Evolutionary conservation across 192 early-diverging fungal genomes (phyloP), one percentile per base, ranked within the genome.

Genomic region (Entrophospora sp.): DNA sequence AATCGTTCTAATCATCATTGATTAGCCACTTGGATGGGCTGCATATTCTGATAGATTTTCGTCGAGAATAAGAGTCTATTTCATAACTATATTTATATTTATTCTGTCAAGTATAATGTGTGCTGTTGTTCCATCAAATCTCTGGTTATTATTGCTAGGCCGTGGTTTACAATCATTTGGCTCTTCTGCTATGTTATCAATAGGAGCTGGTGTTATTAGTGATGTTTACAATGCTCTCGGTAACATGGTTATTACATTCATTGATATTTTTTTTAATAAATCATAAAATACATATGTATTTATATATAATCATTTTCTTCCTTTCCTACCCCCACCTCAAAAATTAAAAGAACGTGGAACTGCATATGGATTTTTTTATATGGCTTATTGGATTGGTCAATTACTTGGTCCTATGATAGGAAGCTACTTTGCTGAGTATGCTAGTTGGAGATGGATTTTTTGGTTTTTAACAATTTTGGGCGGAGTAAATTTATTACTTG

Each of bases 321-420:
- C 18, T 16, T 22, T 46, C 9, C 20, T 46, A 22, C n/a, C 32
- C 3, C n/a, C n/a, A n/a, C n/a, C n/a, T n/a, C n/a, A n/a, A n/a
- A n/a, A n/a, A n/a, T 9, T 6, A 36, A 31, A 32, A 56, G 74
- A 75, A 38, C 70, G 74, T 18, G 74, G 74, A 31, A 13, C 66
- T 13, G 74, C 74, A 24, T 71, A 71, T 68, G 74, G 74, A 5
- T 25, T 69, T 1, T 75, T 59, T 32, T 75, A 69, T 43, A 40
- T 75, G 1, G 70, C 8, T 0, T 46, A 46, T 7, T 1, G 1
- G 8, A 4, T 46, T 8, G 67, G 70, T 7, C 58, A 64, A 8
- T 25, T 75, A 12, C 32, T 75, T n/a, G 70, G 70, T 18, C 45
- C 45, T 22, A 18, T 46, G 9, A 2, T 46, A 7, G 45, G 53